Conservation (phyloP, 1,284 basidiomycete species). For the Takashimella koratensis region DNA sequence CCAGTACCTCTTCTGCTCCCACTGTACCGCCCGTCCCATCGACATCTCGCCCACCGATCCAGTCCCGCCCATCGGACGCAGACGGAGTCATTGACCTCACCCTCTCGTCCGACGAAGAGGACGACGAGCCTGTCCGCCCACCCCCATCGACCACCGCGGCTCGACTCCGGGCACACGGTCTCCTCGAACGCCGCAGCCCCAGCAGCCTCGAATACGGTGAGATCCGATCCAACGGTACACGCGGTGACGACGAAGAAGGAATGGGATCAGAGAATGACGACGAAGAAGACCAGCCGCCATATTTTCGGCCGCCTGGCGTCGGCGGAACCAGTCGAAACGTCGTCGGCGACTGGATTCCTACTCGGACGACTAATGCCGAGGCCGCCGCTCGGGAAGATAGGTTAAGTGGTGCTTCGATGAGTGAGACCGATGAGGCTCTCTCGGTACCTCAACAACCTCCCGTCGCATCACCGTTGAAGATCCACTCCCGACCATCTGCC, state of each 20-base stretch:
- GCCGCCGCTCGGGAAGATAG: not conserved
- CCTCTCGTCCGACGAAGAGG: slow-evolving; percentile 59
- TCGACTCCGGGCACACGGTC: not conserved
- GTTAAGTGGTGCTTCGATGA: not conserved
- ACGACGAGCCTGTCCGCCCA: slow-evolving; percentile 18
- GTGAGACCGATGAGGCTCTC: not conserved
- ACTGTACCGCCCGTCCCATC: slow-evolving; percentile 7
- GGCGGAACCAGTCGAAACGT: not conserved
- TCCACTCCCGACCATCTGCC: not conserved
- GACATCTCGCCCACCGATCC: slow-evolving; percentile 4
- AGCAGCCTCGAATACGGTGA: not conserved
- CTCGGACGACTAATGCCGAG: not conserved
- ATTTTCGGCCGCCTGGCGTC: slow-evolving; percentile 39
- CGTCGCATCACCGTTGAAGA: not conserved
- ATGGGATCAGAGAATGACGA: not conserved
- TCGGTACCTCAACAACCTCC: not conserved
- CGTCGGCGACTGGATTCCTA: not conserved
- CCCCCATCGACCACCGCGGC: slow-evolving; percentile 8
- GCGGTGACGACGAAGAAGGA: not conserved
- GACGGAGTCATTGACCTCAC: slow-evolving; percentile 68
- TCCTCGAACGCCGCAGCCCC: not conserved
- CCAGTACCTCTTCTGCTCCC: not conserved
- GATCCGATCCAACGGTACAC: not conserved
- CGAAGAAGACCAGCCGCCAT: slow-evolving; percentile 7
- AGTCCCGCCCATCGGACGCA: not conserved